Conservation (phyloP, 169 alveolate genomes). For the Theileria annulata region DNA sequence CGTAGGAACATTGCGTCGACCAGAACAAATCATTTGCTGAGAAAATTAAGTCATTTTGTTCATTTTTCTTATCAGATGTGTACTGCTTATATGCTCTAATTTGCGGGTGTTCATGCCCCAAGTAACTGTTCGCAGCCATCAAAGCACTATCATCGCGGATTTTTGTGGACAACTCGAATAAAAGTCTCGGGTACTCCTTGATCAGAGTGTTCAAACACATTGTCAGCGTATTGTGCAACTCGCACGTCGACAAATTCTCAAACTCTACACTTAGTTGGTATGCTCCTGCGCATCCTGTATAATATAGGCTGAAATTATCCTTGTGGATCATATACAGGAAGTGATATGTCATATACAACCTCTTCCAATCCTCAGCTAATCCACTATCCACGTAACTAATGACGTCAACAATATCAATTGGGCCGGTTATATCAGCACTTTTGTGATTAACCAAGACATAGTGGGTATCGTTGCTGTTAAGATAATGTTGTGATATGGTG, state of each 20-base stretch:
- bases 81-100: conserved; percentile 55
- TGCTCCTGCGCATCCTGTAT: conserved; percentile 47
- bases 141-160: conserved; percentile 10
- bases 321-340: conserved; percentile 37
- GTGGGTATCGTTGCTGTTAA: neutral
- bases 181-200: conserved; percentile 29
- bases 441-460: neutral
- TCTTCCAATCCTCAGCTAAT: conserved; percentile 24
- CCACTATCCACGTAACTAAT: neutral
- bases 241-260: conserved; percentile 35
- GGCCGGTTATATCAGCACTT: conserved; percentile 12
- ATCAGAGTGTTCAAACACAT: conserved; percentile 15
- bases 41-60: conserved; percentile 32
- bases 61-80: conserved; percentile 25
- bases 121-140: conserved; percentile 26
- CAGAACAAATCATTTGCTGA: conserved; percentile 68
- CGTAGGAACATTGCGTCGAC: conserved; percentile 60
- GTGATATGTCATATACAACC: conserved; percentile 38
- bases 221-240: conserved; percentile 49
- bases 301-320: conserved; percentile 26
- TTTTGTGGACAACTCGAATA: conserved; percentile 8
- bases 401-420: neutral
- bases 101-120: conserved; percentile 64
- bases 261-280: conserved; percentile 37
- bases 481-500: conserved; percentile 30